Base-by-base conservation (phyloP, 2,329 filamentous ascomycete species). In the Phyllosticta capitalensis region DNA sequence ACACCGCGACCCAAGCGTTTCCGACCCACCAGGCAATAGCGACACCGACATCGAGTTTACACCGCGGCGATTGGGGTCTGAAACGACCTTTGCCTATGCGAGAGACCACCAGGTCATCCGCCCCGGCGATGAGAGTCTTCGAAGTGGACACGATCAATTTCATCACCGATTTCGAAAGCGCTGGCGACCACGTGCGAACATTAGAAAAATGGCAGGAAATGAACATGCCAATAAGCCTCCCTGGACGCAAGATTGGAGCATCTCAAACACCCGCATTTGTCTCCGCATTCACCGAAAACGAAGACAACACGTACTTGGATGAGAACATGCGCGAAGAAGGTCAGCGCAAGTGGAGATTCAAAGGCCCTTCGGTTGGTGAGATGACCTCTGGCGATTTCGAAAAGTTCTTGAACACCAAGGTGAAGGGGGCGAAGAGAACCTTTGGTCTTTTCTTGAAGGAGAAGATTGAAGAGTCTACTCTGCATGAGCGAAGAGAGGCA, bases 31-130 rank as follows among this genome's bases (percentile, higher is more conserved):
- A 94, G 70, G 83, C 91, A 63, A 88, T 97, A 69, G 86, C 87
- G 14, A 92, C 90, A 0, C 87, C 90, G 5, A 76, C 81, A 52
- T 81, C 84, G 19, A 92, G 91, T 7, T 81, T 90, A 22, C 77
- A 80, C 49, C 83, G 83, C 68, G 92, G 92, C 38, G 92, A 97
- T 69, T 97, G 92, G 92, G 92, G 92, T 14, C 78, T 96, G 67
- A 97, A 97, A 77, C 81, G 92, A 59, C 81, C 90, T 1, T 78
- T 97, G 5, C 92, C 92, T 1, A 75, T 87, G 9, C 87, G 87
- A 71, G 85, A 87, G 2, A 92, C 90, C 5, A 83, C 84, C 20
- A 83, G 83, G 58, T 85, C 84, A 6, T 77, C 74, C 52, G 86
- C 85, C n/a, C 89, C 91, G 9, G 79, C 89, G 55, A 82, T 96